Base-by-base conservation (phyloP, 495 filamentous ascomycete genomes). In the Lophiostoma macrostomum region DNA sequence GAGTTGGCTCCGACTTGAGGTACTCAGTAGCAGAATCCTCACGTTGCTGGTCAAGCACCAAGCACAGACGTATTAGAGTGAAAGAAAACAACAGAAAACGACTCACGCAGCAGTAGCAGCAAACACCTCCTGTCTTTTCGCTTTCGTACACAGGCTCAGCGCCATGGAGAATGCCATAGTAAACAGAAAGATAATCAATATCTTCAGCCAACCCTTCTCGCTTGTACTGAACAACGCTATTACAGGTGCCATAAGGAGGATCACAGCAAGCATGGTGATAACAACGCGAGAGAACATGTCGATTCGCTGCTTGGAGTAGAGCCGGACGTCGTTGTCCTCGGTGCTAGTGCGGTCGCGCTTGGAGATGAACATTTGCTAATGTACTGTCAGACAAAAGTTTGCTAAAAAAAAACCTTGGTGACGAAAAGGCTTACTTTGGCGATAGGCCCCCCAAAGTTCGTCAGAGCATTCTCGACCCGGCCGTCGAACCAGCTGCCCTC, bases 51-150 rank as follows among this genome's bases (percentile, higher is more conserved):
- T 45, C 11, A 27, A 45, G 22, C 5, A 25, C 20, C 11, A 44
- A 25, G 6, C 40, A 44, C 19, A 37, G 32, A 38, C 23, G 16
- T 2, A 36, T 11, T 8, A 48, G 6, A 48, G 16, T 42, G 25
- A 5, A 4, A 13, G 13, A 13, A 4, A 31, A 28, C 10, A 30
- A 46, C 24, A 31, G 22, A 22, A 46, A 22, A 30, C 24, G 34
- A 70, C 68, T 70, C 45, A 70, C 65, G 68, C 60, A 47, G 66
- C 68, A 48, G 69, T 69, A 13, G 69, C 69, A 16, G 67, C 69
- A 27, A 71, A 66, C 41, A 71, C 64, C 41, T 71, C 69, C 32
- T 71, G 69, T 48, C 66, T 59, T 60, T 64, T 71, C 18, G 69
- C 67, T 44, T 67, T 67, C 1, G 69, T 70, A 47, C 63, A 69